Percentiles rank a stretch among this genome's conserved stretches.
phyloP scores from a whole-genome alignment of 371 early-diverging fungal genomes.

The Amoeboaphelidium protococcarum region DNA sequence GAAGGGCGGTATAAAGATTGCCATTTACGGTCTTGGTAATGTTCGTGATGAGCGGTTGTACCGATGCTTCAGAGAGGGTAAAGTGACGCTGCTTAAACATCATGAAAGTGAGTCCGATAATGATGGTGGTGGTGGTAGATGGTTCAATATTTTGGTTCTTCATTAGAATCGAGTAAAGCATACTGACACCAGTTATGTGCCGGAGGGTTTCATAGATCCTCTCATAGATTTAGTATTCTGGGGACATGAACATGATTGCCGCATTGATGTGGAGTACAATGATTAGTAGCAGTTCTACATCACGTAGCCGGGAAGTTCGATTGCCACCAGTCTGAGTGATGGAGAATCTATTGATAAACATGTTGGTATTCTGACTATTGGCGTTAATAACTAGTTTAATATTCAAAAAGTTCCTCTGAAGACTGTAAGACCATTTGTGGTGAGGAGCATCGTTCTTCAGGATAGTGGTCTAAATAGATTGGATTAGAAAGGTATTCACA shows the following conservation, averaged over 20 bases:
- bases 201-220: conserved; percentile 52
- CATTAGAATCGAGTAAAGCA: conserved; percentile 75
- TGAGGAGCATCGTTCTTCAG: conserved; percentile 34
- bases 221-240: conserved; percentile 79
- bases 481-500: background rate
- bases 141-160: conserved; percentile 51
- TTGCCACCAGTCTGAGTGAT: conserved; percentile 76
- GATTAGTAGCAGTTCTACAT: conserved; percentile 37
- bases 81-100: conserved; percentile 45
- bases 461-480: conserved; percentile 8
- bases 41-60: conserved; percentile 81
- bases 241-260: conserved; percentile 98
- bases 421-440: conserved; percentile 68
- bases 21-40: conserved; percentile 86
- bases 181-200: conserved; percentile 61
- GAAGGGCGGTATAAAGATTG: conserved; percentile 49
- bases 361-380: conserved; percentile 8
- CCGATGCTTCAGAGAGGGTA: conserved; percentile 44
- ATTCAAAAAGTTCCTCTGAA: conserved; percentile 42
- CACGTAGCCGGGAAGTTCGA: conserved; percentile 87
- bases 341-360: conserved; percentile 73
- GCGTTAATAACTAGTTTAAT: conserved; percentile 17
- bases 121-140: conserved; percentile 21
- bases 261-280: conserved; percentile 41
- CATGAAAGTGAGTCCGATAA: too few species aligned